Base-by-base conservation (phyloP, 345 rosid genomes). In the Brassica nigra region DNA sequence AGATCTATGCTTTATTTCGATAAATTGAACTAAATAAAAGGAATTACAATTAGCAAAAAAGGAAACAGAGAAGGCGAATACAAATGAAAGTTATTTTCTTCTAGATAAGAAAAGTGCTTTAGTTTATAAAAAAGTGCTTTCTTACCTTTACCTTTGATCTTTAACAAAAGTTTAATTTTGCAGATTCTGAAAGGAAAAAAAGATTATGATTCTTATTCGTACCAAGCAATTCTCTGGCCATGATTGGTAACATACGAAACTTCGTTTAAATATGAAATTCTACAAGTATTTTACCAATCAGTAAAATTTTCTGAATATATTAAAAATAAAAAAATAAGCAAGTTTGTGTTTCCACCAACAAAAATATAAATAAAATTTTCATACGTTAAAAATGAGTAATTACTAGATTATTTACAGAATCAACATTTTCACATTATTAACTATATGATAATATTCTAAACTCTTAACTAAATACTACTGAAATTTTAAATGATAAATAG, bases 121-220 rank as follows among this genome's bases (percentile, higher is more conserved):
- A 23, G 27, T 23, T 23, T 23, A 23, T 23, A 23, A 23, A 23
- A 73, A 66, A 67, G 74, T 67, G 57, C n/a, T 47, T 78, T 64
- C 5, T 23, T 23, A 23, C 27, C 27, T 29, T 73, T 59, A 78
- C 34, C 28, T n/a, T 66, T 66, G 68, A 72, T 23, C 73, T 71
- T 71, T 71, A 36, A 54, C 15, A 62, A 77, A 70, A 47, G 37
- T 52, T 65, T 61, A 14, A n/a, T 59, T 66, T 79, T 79, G 69
- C 7, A 73, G 82, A 79, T 66, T 73, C 78, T 79, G 73, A 73
- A 79, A 73, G 74, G 69, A 31, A 79, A 68, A 36, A 76, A 78
- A 58, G 29, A 79, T 73, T 66, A 79, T 79, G 68, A 79, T 79
- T 79, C 69, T 58, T 6, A 79, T 59, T 72, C 73, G 37, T 68